A percentile compares a stretch with the other conserved stretches of the same genome.
phyloP scores from a whole-genome alignment of 1,284 basidiomycete species.

The Ceratobasidium sp. region DNA sequence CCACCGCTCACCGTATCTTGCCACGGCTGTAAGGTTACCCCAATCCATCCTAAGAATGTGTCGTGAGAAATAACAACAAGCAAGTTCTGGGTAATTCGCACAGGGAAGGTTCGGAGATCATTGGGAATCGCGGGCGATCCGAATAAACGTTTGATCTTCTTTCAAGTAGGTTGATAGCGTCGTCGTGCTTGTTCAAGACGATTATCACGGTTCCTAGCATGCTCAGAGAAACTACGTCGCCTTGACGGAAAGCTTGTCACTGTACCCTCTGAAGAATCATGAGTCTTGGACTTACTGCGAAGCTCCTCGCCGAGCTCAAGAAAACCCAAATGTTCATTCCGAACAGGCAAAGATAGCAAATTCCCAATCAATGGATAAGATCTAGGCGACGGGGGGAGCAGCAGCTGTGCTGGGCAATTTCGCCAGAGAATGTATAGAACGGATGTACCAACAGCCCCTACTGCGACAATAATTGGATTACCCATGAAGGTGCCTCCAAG shows the following conservation, averaged over 20 bases:
- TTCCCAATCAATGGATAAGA: conserved; percentile 24
- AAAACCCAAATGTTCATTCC: conserved; percentile 11
- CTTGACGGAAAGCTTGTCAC: neutral
- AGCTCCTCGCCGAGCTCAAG: neutral
- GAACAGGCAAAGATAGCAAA: neutral
- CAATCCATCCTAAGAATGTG: conserved; percentile 2
- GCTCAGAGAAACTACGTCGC: conserved; percentile 1
- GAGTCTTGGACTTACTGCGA: neutral
- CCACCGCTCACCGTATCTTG: conserved; percentile 17
- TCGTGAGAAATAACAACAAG: neutral
- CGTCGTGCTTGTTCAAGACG: conserved; percentile 8
- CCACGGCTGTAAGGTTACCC: conserved; percentile 19
- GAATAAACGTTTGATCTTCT: conserved; percentile 13
- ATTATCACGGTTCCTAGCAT: conserved; percentile 15
- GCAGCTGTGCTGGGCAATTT: neutral
- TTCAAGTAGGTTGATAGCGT: conserved; percentile 14
- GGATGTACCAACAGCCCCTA: neutral
- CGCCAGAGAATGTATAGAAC: neutral
- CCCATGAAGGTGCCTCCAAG: neutral
- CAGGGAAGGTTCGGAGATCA: conserved; percentile 15
- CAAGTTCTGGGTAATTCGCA: neutral
- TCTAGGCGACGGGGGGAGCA: conserved; percentile 11
- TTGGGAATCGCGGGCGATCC: neutral
- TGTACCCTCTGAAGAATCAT: neutral
- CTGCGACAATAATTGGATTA: neutral